Evolutionary conservation across 2,329 filamentous ascomycete species (phyloP).

Genomic region (Pleomassaria siparia): DNA sequence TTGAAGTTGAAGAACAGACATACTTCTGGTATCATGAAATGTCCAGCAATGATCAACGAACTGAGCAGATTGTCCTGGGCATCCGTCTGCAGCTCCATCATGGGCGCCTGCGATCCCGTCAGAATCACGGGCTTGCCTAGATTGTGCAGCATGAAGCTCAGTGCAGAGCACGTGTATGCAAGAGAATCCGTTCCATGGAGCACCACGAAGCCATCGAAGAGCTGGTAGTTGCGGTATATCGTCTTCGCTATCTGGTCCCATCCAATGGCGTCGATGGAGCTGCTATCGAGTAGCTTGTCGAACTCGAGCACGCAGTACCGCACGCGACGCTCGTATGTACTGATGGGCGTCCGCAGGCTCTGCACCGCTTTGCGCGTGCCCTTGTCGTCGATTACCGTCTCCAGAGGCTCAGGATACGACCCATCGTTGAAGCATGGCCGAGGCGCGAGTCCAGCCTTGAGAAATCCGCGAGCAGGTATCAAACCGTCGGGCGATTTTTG

Average conservation of each 20-base stretch:
- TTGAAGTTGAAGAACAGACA: slow-evolving; percentile 93
- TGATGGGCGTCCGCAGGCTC: slow-evolving; percentile 77
- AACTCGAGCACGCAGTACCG: slow-evolving; percentile 86
- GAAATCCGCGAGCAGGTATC: slow-evolving; percentile 74
- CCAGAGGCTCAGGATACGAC: slow-evolving; percentile 58
- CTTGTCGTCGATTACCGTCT: slow-evolving; percentile 56
- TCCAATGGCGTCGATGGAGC: slow-evolving; percentile 81
- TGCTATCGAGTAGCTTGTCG: slow-evolving; percentile 80
- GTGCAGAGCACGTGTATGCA: slow-evolving; percentile 81
- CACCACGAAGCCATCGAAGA: slow-evolving; percentile 89
- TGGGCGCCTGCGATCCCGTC: slow-evolving; percentile 71
- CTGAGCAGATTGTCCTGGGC: slow-evolving; percentile 88
- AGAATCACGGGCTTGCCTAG: slow-evolving; percentile 89
- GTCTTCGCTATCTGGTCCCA: slow-evolving; percentile 82
- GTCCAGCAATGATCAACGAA: slow-evolving; percentile 85
- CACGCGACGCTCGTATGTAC: slow-evolving; percentile 77
- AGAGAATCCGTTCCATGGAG: slow-evolving; percentile 90
- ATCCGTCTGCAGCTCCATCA: slow-evolving; percentile 88
- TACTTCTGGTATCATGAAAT: slow-evolving; percentile 90
- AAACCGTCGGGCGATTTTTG: slow-evolving; percentile 76
- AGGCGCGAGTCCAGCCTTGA: slow-evolving; percentile 79
- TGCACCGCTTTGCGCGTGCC: slow-evolving; percentile 57
- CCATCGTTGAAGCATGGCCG: slow-evolving; percentile 84
- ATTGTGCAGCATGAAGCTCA: slow-evolving; percentile 92
- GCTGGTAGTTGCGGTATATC: slow-evolving; percentile 81